A percentile compares a stretch with the other conserved stretches of the same genome.
These are phyloP conservation scores for Farysia itapuensis DNA, from an alignment of 1,284 basidiomycete species.

Conservation along the genomic window DNA sequence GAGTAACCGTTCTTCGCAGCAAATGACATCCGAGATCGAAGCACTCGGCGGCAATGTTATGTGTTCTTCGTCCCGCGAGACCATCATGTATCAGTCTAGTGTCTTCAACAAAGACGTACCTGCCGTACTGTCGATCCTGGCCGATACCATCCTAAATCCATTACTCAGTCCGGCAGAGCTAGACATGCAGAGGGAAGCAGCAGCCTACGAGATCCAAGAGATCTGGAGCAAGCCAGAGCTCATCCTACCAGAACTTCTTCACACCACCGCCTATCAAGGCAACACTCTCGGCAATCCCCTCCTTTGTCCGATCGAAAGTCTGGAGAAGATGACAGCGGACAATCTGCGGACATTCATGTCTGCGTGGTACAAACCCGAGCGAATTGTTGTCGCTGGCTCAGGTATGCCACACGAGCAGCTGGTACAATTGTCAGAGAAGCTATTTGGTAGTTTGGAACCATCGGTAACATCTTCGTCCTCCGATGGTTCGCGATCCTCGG, in stretches of 20 bases:
- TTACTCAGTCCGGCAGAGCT: slow-evolving; percentile 78
- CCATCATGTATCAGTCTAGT: slow-evolving; percentile 97
- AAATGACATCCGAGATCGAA: slow-evolving; percentile 82
- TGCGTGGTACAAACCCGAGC: slow-evolving; percentile 86
- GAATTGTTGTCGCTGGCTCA: slow-evolving; percentile 90
- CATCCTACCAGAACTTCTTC: slow-evolving; percentile 89
- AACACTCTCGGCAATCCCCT: slow-evolving; percentile 85
- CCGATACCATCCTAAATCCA: slow-evolving; percentile 85
- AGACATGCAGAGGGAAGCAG: slow-evolving; percentile 79
- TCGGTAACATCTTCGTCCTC: slow-evolving; percentile 5
- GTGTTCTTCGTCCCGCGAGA: slow-evolving; percentile 86
- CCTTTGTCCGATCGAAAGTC: slow-evolving; percentile 81
- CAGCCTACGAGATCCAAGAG: slow-evolving; percentile 89
- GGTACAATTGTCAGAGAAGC: slow-evolving; percentile 78
- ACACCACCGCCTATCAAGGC: slow-evolving; percentile 78
- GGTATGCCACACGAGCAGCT: slow-evolving; percentile 88
- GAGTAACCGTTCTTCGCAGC: slow-evolving; percentile 64
- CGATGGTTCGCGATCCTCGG: slow-evolving; percentile 9
- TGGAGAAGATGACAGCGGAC: slow-evolving; percentile 71
- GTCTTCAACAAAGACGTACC: slow-evolving; percentile 84
- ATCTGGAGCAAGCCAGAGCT: slow-evolving; percentile 86
- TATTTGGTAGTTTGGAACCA: slow-evolving; percentile 70
- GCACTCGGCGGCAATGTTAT: slow-evolving; percentile 87
- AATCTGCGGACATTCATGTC: slow-evolving; percentile 72
- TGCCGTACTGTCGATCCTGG: slow-evolving; percentile 80